Evolutionary conservation across 345 rosid genomes (phyloP), one percentile per base, ranked within the genome.

Genomic region (Mallotus nudiflorus): DNA sequence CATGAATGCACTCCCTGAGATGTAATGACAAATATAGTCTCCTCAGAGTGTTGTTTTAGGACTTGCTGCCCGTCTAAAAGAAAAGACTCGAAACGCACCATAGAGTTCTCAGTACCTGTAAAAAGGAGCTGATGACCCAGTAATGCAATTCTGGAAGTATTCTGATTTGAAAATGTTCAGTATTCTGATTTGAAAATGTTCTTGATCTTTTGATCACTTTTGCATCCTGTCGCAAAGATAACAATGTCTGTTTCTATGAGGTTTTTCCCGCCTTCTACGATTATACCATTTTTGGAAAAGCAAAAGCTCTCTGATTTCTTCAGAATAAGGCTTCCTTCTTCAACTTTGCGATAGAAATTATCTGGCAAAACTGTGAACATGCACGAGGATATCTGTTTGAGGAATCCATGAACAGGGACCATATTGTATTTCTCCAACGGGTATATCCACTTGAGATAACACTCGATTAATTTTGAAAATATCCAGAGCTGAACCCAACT

Each of bases 1-100:
- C 78, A 70, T 83, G 84, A 57, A 83, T 77, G 70, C 78, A 66
- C 15, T 80, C 82, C 70, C 84, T 80, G 69, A 52, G 44, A 65
- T n/a, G 68, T 7, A 19, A 69, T 6, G 6, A 45, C 14, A 44
- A 33, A 39, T 3, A 1, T 46, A 44, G 62, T 46, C 37, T 33
- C 3, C 3, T 33, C 6, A 33, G 37, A 6, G 4, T 33, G 4
- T 33, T 2, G 37, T 33, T 33, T 33, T 33, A 35, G 6, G 56
- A 52, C 28, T 7, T n/a, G 11, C 7, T 10, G 22, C 12, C 14
- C 0, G 27, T 52, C 56, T 52, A 27, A 20, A 48, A 51, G 20
- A 8, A 7, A 42, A 8, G 46, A 42, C 46, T 51, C 24, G 20
- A 2, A 20, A 8, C 1, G 0, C 5, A 51, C 5, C 5, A 45